Conservation (phyloP, 768 basidiomycete species). For the Lactarius trivialis region DNA sequence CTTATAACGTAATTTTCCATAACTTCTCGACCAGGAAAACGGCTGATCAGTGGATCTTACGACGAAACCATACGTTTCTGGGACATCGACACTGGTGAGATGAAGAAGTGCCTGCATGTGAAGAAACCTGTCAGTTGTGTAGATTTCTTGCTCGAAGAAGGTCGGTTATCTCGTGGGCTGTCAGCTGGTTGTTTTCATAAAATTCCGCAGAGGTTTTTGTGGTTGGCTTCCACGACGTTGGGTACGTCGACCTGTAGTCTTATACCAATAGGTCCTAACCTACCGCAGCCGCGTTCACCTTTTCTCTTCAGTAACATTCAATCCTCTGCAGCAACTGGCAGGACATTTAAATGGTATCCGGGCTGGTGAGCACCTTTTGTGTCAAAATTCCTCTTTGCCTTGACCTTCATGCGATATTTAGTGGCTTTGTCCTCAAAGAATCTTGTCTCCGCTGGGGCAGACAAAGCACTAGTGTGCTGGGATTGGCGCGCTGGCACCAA, state of each 20-base stretch:
- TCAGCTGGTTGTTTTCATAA: background rate
- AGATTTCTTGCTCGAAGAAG: slow-evolving; percentile 77
- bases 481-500: slow-evolving; percentile 87
- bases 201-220: slow-evolving; percentile 68
- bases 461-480: slow-evolving; percentile 77
- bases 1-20: background rate
- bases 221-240: slow-evolving; percentile 89
- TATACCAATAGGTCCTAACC: slow-evolving; percentile 1
- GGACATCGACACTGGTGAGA: slow-evolving; percentile 64
- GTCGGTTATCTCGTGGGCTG: slow-evolving; percentile 31
- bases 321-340: slow-evolving; percentile 74
- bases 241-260: slow-evolving; percentile 39
- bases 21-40: slow-evolving; percentile 43
- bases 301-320: slow-evolving; percentile 80
- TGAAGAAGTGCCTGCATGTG: slow-evolving; percentile 71
- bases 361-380: slow-evolving; percentile 32
- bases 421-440: slow-evolving; percentile 81
- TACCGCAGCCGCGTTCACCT: slow-evolving; percentile 70
- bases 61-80: slow-evolving; percentile 92
- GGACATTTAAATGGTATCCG: slow-evolving; percentile 88
- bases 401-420: background rate
- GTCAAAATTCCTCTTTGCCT: background rate
- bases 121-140: slow-evolving; percentile 91
- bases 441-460: slow-evolving; percentile 78
- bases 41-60: slow-evolving; percentile 84